Evolutionary conservation across 2,329 filamentous ascomycete species (phyloP).

Genomic region (Dactylellina sp.): DNA sequence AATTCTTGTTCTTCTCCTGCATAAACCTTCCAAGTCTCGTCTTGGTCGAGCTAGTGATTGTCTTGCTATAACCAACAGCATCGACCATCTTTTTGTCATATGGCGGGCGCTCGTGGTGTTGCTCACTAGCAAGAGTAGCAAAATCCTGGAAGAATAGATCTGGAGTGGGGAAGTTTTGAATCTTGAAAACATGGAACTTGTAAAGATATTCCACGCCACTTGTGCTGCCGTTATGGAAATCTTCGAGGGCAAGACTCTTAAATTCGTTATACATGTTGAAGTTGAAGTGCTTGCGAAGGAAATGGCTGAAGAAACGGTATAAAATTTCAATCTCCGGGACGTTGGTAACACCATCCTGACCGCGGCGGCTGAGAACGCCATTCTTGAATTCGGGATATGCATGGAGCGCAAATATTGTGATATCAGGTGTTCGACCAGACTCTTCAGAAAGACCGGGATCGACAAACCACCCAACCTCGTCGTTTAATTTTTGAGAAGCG

Average conservation of each 20-base stretch:
- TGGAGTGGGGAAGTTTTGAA: slow-evolving; percentile 56
- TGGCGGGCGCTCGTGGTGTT: slow-evolving; percentile 47
- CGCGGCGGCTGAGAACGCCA: slow-evolving; percentile 40
- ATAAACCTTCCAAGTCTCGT: slow-evolving; percentile 55
- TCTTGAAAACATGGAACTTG: slow-evolving; percentile 70
- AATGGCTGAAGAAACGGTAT: slow-evolving; percentile 81
- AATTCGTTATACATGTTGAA: slow-evolving; percentile 81
- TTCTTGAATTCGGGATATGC: slow-evolving; percentile 52
- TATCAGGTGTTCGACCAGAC: slow-evolving; percentile 18
- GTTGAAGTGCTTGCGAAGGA: slow-evolving; percentile 79
- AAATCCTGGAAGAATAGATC: slow-evolving; percentile 60
- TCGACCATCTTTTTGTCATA: slow-evolving; percentile 56
- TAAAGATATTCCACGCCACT: slow-evolving; percentile 73
- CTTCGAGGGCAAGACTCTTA: slow-evolving; percentile 74
- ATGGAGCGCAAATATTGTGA: slow-evolving; percentile 36
- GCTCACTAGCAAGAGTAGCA: slow-evolving; percentile 56
- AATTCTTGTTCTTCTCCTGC: slow-evolving; percentile 56
- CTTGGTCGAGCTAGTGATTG: slow-evolving; percentile 52
- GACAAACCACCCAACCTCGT: slow-evolving; percentile 56
- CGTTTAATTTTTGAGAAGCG: slow-evolving; percentile 37
- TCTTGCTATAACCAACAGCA: slow-evolving; percentile 47
- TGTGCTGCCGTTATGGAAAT: slow-evolving; percentile 69
- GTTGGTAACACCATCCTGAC: slow-evolving; percentile 61
- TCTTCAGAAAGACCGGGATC: slow-evolving; percentile 37
- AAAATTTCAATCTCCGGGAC: slow-evolving; percentile 72